Evolutionary conservation across 163 green algal species (phyloP).

Genomic region (Coccomyxa subellipsoidea): DNA sequence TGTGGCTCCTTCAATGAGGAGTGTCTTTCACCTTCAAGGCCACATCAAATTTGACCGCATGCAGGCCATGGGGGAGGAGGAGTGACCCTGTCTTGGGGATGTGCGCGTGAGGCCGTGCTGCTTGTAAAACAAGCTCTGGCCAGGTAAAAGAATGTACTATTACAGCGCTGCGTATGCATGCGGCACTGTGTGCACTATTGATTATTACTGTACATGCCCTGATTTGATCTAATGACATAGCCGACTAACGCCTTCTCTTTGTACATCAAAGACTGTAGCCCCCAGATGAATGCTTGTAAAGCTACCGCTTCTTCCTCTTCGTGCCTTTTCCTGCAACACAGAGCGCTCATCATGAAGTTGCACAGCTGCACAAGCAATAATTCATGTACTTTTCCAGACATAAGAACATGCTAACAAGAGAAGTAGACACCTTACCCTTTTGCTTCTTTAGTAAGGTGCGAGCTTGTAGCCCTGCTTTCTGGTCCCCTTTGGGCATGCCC

Average conservation of each 20-base stretch:
- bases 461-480: background rate
- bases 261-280: too few species aligned
- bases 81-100: constrained; percentile 6
- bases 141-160: background rate
- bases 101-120: background rate
- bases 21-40: too few species aligned
- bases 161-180: background rate
- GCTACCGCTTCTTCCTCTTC: background rate
- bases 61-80: constrained; percentile 7
- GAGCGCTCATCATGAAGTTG: background rate
- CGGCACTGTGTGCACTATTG: background rate
- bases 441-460: too few species aligned
- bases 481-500: background rate
- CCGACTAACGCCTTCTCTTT: too few species aligned
- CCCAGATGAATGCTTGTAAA: too few species aligned
- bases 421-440: background rate
- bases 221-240: too few species aligned
- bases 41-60: background rate
- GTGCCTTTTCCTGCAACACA: background rate
- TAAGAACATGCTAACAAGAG: too few species aligned
- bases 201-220: too few species aligned
- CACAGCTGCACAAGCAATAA: too few species aligned
- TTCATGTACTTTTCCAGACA: too few species aligned
- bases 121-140: background rate
- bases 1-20: too few species aligned